Evolutionary conservation across 2,329 filamentous ascomycete genomes (phyloP).

Genomic region (Metarhizium anisopliae): DNA sequence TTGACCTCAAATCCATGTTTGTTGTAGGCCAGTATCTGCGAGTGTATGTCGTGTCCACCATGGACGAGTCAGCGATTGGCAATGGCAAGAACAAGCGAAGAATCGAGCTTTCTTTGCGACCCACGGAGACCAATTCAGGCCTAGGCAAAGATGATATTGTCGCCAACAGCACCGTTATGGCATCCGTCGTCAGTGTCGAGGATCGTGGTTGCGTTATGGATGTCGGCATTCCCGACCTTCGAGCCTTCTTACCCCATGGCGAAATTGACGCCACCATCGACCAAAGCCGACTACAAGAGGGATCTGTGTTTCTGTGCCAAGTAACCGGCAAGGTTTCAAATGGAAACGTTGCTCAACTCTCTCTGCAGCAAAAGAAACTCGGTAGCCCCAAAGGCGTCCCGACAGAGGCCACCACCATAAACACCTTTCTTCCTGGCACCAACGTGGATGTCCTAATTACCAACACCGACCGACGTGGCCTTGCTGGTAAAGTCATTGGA

Average conservation of each 20-base stretch:
- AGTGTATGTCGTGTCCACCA: conserved; percentile 71
- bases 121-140: conserved; percentile 67
- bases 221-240: conserved; percentile 63
- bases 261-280: conserved; percentile 62
- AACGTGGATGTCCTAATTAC: conserved; percentile 77
- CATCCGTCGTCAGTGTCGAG: conserved; percentile 82
- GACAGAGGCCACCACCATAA: conserved; percentile 73
- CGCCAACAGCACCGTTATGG: conserved; percentile 71
- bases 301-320: conserved; percentile 75
- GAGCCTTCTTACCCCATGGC: conserved; percentile 78
- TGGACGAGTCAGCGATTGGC: conserved; percentile 50
- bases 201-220: conserved; percentile 96
- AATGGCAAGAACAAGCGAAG: conserved; percentile 67
- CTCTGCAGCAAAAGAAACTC: conserved; percentile 60
- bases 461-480: conserved; percentile 63
- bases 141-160: conserved; percentile 66
- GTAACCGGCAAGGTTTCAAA: conserved; percentile 66
- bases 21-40: conserved; percentile 79
- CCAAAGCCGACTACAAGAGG: conserved; percentile 65
- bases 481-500: conserved; percentile 86
- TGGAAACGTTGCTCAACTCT: conserved; percentile 80
- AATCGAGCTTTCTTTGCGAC: conserved; percentile 81
- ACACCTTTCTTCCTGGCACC: conserved; percentile 86
- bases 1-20: conserved; percentile 71
- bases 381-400: conserved; percentile 59